phyloP scores from a whole-genome alignment of 1,284 basidiomycete genomes.

The Golubevia pallescens region DNA sequence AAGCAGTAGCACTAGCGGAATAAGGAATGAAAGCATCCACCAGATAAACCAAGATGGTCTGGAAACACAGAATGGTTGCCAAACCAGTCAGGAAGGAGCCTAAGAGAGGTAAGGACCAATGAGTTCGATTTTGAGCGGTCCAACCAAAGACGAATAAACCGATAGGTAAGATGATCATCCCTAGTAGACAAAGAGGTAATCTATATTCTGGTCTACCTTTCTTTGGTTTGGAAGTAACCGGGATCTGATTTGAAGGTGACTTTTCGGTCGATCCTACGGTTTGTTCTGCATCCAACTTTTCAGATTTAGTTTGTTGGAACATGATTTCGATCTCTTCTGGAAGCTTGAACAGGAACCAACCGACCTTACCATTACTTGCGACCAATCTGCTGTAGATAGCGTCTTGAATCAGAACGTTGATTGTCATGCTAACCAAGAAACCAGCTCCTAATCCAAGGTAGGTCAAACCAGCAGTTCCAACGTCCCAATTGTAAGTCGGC shows the following conservation, averaged over 20 bases:
- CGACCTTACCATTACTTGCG: conserved; percentile 24
- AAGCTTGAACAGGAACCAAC: conserved; percentile 26
- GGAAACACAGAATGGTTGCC: conserved; percentile 65
- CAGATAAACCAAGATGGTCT: conserved; percentile 65
- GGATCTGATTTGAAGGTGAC: not conserved
- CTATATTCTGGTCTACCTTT: conserved; percentile 45
- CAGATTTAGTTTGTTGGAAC: not conserved
- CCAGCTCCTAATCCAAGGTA: conserved; percentile 67
- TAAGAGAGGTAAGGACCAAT: conserved; percentile 39
- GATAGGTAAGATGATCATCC: conserved; percentile 67
- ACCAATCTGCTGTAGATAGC: conserved; percentile 64
- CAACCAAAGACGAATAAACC: conserved; percentile 65
- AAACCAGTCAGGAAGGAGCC: conserved; percentile 41
- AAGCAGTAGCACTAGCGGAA: conserved; percentile 66
- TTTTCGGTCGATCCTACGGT: not conserved
- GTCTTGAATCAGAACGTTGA: conserved; percentile 65
- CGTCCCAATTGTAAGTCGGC: conserved; percentile 66
- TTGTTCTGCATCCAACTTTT: conserved; percentile 5
- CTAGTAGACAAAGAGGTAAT: conserved; percentile 66
- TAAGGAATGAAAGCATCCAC: conserved; percentile 68
- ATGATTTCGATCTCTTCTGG: conserved; percentile 11
- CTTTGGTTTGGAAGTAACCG: conserved; percentile 3
- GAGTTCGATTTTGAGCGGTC: conserved; percentile 29
- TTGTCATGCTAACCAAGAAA: conserved; percentile 62
- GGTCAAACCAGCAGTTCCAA: conserved; percentile 62